Conservation (phyloP, 2,329 filamentous ascomycete genomes). For the Curvularia eragrostidis region DNA sequence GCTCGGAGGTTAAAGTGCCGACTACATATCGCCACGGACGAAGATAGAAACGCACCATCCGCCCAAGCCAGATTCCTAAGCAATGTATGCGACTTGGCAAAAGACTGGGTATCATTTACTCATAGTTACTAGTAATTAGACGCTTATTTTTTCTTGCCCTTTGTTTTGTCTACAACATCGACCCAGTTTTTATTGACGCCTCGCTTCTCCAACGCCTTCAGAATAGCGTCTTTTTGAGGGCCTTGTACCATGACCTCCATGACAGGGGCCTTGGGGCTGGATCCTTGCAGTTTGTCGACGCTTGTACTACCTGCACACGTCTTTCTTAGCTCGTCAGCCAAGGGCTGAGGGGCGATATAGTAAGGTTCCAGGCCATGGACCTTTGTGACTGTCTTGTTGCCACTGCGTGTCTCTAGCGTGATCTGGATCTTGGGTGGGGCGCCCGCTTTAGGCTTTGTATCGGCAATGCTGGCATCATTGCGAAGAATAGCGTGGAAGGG, state of each 20-base stretch:
- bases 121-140: not conserved
- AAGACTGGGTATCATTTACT: conserved; percentile 18
- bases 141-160: conserved; percentile 63
- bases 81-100: not conserved
- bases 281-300: conserved; percentile 66
- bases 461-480: conserved; percentile 50
- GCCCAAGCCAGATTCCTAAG: not conserved
- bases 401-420: conserved; percentile 67
- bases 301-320: conserved; percentile 72
- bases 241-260: conserved; percentile 74
- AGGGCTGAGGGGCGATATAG: conserved; percentile 63
- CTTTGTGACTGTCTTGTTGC: conserved; percentile 70
- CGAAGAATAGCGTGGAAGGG: conserved; percentile 65
- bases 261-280: conserved; percentile 65
- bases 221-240: conserved; percentile 67
- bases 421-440: conserved; percentile 66
- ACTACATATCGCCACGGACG: not conserved
- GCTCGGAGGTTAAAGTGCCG: conserved; percentile 11
- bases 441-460: conserved; percentile 66
- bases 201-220: conserved; percentile 65
- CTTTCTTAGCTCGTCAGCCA: conserved; percentile 71
- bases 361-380: conserved; percentile 68
- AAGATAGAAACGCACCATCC: too few relatives aligned
- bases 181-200: conserved; percentile 67
- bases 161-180: conserved; percentile 71